Evolutionary conservation across 2,329 filamentous ascomycete species (phyloP).

Genomic region (Cytospora mali): DNA sequence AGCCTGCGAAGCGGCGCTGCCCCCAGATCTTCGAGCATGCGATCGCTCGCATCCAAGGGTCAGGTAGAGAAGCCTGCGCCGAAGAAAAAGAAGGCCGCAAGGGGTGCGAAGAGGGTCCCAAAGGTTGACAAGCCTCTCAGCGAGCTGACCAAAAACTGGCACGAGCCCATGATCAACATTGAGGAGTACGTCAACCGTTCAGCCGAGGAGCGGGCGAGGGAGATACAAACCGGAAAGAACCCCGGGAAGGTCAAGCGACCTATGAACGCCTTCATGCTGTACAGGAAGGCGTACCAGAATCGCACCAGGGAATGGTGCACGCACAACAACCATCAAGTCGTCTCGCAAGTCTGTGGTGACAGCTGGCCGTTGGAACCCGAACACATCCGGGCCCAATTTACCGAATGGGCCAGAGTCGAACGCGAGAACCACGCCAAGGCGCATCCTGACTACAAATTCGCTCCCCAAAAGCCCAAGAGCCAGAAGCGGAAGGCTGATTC

Average conservation of each 20-base stretch:
- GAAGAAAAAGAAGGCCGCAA: slow-evolving; percentile 46
- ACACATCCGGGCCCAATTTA: slow-evolving; percentile 74
- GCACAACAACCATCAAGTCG: slow-evolving; percentile 90
- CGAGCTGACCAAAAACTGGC: slow-evolving; percentile 63
- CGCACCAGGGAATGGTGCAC: slow-evolving; percentile 78
- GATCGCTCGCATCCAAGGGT: slow-evolving; percentile 36
- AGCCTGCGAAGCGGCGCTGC: slow-evolving; percentile 41
- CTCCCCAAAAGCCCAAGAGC: slow-evolving; percentile 70
- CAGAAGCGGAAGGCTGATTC: slow-evolving; percentile 37
- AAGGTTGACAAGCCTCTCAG: slow-evolving; percentile 70
- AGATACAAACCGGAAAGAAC: slow-evolving; percentile 69
- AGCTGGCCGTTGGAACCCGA: slow-evolving; percentile 83
- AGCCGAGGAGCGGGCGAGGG: slow-evolving; percentile 64
- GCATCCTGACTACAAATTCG: slow-evolving; percentile 93
- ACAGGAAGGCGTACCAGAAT: slow-evolving; percentile 89
- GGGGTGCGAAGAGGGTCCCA: slow-evolving; percentile 46
- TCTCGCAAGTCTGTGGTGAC: slow-evolving; percentile 82
- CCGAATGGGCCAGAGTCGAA: slow-evolving; percentile 77
- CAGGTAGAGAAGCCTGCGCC: slow-evolving; percentile 36
- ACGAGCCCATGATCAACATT: slow-evolving; percentile 72
- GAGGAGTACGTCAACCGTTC: slow-evolving; percentile 76
- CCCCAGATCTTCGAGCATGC: slow-evolving; percentile 25
- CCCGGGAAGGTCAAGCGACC: slow-evolving; percentile 82
- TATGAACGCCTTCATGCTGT: slow-evolving; percentile 98
- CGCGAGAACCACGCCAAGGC: slow-evolving; percentile 81